Evolutionary conservation across 306 rosid species (phyloP), one percentile per base, ranked within the genome.

Genomic region (Ziziphus jujuba): DNA sequence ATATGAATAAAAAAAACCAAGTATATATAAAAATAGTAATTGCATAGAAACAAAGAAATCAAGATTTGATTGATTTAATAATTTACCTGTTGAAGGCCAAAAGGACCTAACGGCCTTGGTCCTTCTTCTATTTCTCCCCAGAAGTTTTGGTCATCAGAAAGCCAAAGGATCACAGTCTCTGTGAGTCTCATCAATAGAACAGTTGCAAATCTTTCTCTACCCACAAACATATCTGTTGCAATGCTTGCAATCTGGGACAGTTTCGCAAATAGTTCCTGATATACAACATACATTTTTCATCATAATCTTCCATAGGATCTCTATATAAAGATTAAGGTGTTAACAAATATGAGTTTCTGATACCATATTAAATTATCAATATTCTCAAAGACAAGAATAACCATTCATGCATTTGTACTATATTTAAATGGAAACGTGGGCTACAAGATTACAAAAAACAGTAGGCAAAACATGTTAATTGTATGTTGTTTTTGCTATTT

Each of bases 71-170:
- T 65, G 5, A 59, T 19, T 14, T 14, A 9, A 65, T 53, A 52
- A 28, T 33, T 5, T 79, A 90, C 97, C 92, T 93, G 98, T 79
- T 87, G 98, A 75, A 90, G 96, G 73, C 98, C 98, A 11, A 82
- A 75, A 62, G 91, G 87, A 69, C 98, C 98, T 66, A 93, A 78
- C 63, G 93, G 83, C 1, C 70, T 73, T 65, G 85, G 71, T 3
- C 89, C 93, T 19, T 77, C 54, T 76, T 93, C 97, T 28, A 88
- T 56, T 15, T 88, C 96, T 63, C 84, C 96, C 98, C 98, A 93
- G 53, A 93, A 90, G 70, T 77, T 69, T 52, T 93, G 96, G 38
- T 93, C 98, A 65, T 86, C 95, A 56, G 97, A 84, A 56, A 93
- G 87, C 87, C 88, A 93, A 22, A 90, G 78, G 65, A 93, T 76